phyloP scores from a whole-genome alignment of 1,139 yeast genomes.

The Lodderomyces elongisporus region DNA sequence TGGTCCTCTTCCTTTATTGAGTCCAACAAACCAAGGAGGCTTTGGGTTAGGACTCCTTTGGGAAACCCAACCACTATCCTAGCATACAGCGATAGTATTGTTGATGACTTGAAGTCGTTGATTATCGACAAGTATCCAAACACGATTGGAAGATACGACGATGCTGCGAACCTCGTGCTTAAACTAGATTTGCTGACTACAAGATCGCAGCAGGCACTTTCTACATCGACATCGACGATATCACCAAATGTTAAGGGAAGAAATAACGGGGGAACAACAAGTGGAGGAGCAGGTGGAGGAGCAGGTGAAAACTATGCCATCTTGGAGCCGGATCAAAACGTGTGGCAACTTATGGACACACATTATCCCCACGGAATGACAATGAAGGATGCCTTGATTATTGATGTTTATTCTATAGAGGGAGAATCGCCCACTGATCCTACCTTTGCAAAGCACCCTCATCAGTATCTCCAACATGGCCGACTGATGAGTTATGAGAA shows the following conservation, averaged over 20 bases:
- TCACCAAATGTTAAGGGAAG: not conserved
- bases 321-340: conserved; percentile 63
- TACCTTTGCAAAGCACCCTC: too few relatives aligned
- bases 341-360: conserved; percentile 55
- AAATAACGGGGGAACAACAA: not conserved
- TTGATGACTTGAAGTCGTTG: conserved; percentile 68
- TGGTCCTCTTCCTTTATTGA: conserved; percentile 4
- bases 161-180: conserved; percentile 63
- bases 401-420: conserved; percentile 28
- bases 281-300: too few relatives aligned
- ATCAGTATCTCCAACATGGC: too few relatives aligned
- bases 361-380: conserved; percentile 67
- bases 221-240: conserved; percentile 6
- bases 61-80: conserved; percentile 65
- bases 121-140: conserved; percentile 64
- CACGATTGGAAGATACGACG: conserved; percentile 54
- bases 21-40: conserved; percentile 27
- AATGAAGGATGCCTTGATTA: conserved; percentile 61
- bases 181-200: conserved; percentile 26
- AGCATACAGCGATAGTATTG: conserved; percentile 50
- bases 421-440: conserved; percentile 1
- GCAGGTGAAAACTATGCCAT: conserved; percentile 19
- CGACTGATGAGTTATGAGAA: conserved; percentile 11
- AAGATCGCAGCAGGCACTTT: conserved; percentile 6
- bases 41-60: conserved; percentile 56